Evolutionary conservation across 2,329 filamentous ascomycete species (phyloP), one percentile per base, ranked within the genome.

Genomic region (Fusarium sambucinum): DNA sequence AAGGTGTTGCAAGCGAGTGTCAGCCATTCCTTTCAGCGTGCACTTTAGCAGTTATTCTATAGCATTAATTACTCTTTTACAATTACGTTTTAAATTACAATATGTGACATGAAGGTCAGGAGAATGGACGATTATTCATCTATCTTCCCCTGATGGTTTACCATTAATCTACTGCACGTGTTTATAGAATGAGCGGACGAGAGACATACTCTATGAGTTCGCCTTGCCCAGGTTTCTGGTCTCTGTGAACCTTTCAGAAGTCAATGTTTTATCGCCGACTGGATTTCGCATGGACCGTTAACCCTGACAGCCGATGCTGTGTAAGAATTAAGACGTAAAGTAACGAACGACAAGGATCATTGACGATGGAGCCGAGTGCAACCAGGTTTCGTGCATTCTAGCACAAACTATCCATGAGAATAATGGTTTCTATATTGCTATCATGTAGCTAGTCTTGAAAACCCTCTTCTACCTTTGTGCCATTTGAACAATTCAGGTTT

Each of bases 71-170:
- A 12, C 16, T 1, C 11, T 11, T 19, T 19, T 3, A 12, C 2
- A 33, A n/a, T 4, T n/a, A 10, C 5, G 4, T 47, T 2, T 12
- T 1, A 9, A 1, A 14, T 10, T n/a, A 1, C 0, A 3, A 17
- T 23, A 5, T 19, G 35, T 13, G n/a, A 8, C 6, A 19, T 0
- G 6, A 13, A 13, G 19, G 35, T 19, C 2, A 4, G 10, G 7
- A 19, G 6, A 14, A 21, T 6, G 3, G 4, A 14, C 4, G 5
- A 25, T 5, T 4, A 25, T 25, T 7, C 23, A 25, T 25, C 7
- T 25, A 25, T 25, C 5, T 25, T 5, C 23, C 23, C 23, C 23
- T 25, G 7, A 7, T 25, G 23, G 23, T 25, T 25, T 25, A n/a
- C n/a, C n/a, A n/a, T n/a, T 35, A 3, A 35, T 12, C 17, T 35